Percentiles rank a stretch among this genome's conserved stretches.
These are phyloP conservation scores for Aurantiochytrium sp. DNA, from an alignment of 108 stramenopile species.

Conservation along the genomic window DNA sequence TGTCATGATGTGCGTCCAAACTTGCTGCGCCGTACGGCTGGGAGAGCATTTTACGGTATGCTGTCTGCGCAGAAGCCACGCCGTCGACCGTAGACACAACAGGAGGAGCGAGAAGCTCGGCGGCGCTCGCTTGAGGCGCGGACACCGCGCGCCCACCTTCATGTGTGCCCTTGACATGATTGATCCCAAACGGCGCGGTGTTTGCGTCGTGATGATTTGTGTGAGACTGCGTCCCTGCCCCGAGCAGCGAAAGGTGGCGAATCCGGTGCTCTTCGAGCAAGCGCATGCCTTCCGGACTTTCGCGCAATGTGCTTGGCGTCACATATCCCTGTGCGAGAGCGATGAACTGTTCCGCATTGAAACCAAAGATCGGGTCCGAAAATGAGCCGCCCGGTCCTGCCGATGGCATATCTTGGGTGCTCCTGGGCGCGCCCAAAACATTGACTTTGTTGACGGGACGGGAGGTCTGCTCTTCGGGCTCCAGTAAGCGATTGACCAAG, in stretches of 20 bases:
- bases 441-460: not conserved
- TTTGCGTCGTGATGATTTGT: not conserved
- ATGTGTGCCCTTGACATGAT: not conserved
- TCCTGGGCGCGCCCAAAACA: not conserved
- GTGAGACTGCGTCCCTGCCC: not conserved
- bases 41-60: too few relatives aligned
- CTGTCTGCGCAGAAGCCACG: too few relatives aligned
- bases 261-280: not conserved
- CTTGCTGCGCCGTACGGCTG: too few relatives aligned
- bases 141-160: too few relatives aligned
- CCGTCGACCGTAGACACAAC: too few relatives aligned
- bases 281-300: not conserved
- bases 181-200: not conserved
- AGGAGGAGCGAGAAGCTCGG: too few relatives aligned
- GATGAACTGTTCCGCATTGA: not conserved
- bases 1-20: not conserved
- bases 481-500: not conserved
- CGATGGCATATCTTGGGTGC: not conserved
- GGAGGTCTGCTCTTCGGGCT: not conserved
- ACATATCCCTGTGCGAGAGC: not conserved
- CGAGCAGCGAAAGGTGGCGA: not conserved
- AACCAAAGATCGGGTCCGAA: not conserved
- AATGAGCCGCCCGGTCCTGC: not conserved
- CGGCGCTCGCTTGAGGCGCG: too few relatives aligned
- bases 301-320: not conserved